Conservation (phyloP, 2,329 filamentous ascomycete genomes). For the Colletotrichum nymphaeae region DNA sequence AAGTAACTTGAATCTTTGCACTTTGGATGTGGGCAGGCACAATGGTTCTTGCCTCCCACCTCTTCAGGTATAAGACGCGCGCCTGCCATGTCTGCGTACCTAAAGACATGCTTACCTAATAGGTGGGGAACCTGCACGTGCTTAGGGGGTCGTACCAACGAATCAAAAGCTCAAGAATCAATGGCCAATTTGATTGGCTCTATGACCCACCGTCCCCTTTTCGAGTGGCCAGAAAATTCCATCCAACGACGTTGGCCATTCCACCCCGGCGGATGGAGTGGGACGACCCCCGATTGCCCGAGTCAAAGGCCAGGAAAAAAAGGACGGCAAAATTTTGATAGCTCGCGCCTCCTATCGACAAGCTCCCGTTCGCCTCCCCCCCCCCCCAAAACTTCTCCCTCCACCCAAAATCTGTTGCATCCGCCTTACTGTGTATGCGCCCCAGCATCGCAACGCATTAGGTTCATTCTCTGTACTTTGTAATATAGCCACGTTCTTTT, state of each 20-base stretch:
- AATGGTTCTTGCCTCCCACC: no score
- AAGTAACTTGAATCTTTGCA: no score
- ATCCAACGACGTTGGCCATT: constrained; percentile 1
- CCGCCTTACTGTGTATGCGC: neutral
- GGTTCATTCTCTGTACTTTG: constrained; percentile 25
- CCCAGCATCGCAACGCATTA: constrained; percentile 4
- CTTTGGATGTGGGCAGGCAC: no score
- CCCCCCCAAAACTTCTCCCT: neutral
- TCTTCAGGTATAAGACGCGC: no score
- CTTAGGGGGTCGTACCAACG: neutral
- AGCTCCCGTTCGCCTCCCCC: neutral
- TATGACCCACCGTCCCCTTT: neutral
- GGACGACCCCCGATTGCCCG: neutral
- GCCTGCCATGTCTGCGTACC: no score
- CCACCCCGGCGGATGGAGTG: neutral
- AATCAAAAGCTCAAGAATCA: neutral
- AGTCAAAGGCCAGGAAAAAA: constrained; percentile 6
- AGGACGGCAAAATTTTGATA: constrained; percentile 20
- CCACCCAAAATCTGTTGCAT: neutral
- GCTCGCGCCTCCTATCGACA: constrained; percentile 16
- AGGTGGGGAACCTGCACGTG: no score
- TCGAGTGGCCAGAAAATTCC: constrained; percentile 1
- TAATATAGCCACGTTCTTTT: constrained; percentile 26
- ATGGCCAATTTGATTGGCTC: neutral
- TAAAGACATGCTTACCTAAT: no score